phyloP scores from a whole-genome alignment of 768 basidiomycete genomes.

The Nidula microcarpa region DNA sequence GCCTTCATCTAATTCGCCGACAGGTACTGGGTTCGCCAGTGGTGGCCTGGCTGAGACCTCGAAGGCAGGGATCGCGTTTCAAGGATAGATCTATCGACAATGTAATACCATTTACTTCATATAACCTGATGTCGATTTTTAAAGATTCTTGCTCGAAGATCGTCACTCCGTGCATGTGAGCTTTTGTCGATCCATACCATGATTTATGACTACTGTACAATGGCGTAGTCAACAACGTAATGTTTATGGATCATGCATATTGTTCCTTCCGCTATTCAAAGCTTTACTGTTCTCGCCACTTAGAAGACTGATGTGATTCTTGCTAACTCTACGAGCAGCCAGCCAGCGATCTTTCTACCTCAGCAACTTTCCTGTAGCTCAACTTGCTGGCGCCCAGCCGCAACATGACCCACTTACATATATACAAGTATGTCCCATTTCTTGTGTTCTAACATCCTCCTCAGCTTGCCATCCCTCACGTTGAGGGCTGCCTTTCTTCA shows the following conservation, averaged over 20 bases:
- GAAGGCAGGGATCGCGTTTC: constrained; percentile 79
- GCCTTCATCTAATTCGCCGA: background rate
- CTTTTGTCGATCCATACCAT: background rate
- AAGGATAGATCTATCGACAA: constrained; percentile 46
- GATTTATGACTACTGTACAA: background rate
- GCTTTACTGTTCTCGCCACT: background rate
- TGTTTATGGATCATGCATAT: background rate
- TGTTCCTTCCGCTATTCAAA: background rate
- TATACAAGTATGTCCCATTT: too few relatives aligned
- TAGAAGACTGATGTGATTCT: too few relatives aligned
- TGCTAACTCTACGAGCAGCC: too few relatives aligned
- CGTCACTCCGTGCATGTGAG: background rate
- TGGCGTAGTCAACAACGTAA: background rate
- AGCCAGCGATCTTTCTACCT: too few relatives aligned
- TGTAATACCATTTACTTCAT: background rate
- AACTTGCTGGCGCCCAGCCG: too few relatives aligned
- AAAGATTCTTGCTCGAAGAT: background rate
- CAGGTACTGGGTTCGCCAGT: constrained; percentile 91
- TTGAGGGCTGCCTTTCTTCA: too few relatives aligned
- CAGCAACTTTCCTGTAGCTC: too few relatives aligned
- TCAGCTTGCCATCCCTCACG: too few relatives aligned
- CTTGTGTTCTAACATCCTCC: too few relatives aligned
- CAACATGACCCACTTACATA: too few relatives aligned
- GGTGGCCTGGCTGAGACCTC: constrained; percentile 93
- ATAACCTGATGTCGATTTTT: background rate